Evolutionary conservation across 768 basidiomycete species (phyloP), one percentile per base, ranked within the genome.

Genomic region (Infundibulicybe gibba): DNA sequence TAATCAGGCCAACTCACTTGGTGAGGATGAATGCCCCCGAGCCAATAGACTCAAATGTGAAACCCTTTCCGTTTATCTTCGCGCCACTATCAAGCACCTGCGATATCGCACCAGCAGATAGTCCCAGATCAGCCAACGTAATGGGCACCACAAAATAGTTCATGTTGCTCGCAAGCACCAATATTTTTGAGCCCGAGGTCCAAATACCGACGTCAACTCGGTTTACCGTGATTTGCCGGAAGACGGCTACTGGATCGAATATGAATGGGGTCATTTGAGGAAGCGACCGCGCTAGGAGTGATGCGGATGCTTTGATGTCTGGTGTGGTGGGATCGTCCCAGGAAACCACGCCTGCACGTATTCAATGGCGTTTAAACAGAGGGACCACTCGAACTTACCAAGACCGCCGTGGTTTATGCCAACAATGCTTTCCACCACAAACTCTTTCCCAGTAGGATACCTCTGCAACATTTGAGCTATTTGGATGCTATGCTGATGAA

Each of bases 331-430:
- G 80, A 56, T 83, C 79, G 38, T 61, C 61, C 81, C 81, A 79
- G 25, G 77, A 71, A 15, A 76, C 63, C 2, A 81, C 74, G 3
- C 69, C 70, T 71, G 6, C 37, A 6, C 4, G 10, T n/a, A 41
- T 44, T 43, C 14, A 6, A 39, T 32, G 15, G 17, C 17, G 14
- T 19, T 31, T 14, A 16, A 31, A 21, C 8, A 25, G 21, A 15
- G 38, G 40, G 15, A 42, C 4, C 5, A 25, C n/a, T 9, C 2
- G 30, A 33, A 30, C 70, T 17, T 52, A 66, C 82, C 84, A 5
- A 80, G 59, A 1, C 70, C 84, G 5, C 87, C 85, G 45, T 88
- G 85, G 50, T 85, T 88, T 58, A 89, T 80, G 1, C 76, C 81
- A 14, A 89, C 58, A 31, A 85, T 71, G 52, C 72, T 76, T 63